Conservation (phyloP, 2,329 filamentous ascomycete species). For the Knufia petricola region DNA sequence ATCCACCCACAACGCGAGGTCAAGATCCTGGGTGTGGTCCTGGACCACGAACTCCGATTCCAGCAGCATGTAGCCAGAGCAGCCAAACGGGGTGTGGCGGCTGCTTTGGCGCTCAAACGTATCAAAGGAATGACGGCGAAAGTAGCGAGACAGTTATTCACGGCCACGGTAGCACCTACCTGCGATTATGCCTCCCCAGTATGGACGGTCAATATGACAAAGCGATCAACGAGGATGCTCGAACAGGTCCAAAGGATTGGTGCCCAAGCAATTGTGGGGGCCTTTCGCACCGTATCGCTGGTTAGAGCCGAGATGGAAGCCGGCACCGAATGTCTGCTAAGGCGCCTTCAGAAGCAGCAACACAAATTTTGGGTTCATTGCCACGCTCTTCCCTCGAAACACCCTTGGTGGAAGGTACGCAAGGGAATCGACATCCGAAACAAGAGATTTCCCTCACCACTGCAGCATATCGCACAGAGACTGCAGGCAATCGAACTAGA, state of each 20-base stretch:
- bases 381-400: no score
- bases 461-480: no score
- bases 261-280: not conserved
- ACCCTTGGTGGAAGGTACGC: no score
- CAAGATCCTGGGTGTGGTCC: conserved; percentile 6
- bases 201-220: not conserved
- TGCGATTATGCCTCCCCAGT: not conserved
- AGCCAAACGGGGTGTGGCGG: not conserved
- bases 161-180: conserved; percentile 4
- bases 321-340: not conserved
- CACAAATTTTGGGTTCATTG: not conserved
- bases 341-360: conserved; percentile 1
- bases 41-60: conserved; percentile 5
- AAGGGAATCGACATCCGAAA: no score
- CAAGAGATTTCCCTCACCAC: no score
- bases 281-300: conserved; percentile 2
- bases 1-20: not conserved
- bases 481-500: no score
- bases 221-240: not conserved
- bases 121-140: conserved; percentile 6
- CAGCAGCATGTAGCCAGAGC: not conserved
- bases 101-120: not conserved
- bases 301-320: conserved; percentile 1
- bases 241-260: not conserved
- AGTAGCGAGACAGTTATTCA: conserved; percentile 7